Percentiles rank a stretch among this genome's conserved stretches.
These are phyloP conservation scores for Penicillium simplicissimum DNA, from an alignment of 495 filamentous ascomycete genomes.

Conservation along the genomic window DNA sequence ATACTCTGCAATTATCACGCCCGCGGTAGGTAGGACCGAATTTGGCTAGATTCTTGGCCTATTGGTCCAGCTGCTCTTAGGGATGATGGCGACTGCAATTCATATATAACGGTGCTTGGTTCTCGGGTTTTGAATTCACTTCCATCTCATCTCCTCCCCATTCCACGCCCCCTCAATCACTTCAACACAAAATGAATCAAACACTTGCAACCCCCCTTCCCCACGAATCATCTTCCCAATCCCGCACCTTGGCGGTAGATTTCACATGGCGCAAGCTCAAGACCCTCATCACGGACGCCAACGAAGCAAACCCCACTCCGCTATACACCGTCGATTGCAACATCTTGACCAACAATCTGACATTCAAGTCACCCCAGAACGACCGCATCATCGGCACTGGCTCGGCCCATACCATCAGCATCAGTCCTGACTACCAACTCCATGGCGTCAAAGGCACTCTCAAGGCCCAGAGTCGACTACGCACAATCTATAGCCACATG, in stretches of 20 bases:
- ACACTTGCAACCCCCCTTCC: constrained; percentile 1
- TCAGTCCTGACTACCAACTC: constrained; percentile 19
- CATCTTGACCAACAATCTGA: constrained; percentile 21
- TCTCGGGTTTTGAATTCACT: background rate
- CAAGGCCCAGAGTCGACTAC: constrained; percentile 21
- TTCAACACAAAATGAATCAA: background rate
- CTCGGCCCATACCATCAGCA: constrained; percentile 19
- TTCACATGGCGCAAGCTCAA: constrained; percentile 3
- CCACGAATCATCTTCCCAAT: background rate
- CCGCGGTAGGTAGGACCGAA: background rate
- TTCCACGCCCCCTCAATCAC: background rate
- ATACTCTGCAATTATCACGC: background rate
- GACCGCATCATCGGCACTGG: constrained; percentile 18
- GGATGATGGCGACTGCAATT: background rate
- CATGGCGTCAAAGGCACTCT: constrained; percentile 19
- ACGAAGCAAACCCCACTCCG: constrained; percentile 2
- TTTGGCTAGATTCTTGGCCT: background rate
- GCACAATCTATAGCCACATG: constrained; percentile 24
- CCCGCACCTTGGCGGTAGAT: constrained; percentile 5
- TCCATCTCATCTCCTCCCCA: background rate
- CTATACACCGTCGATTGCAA: constrained; percentile 10
- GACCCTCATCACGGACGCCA: constrained; percentile 2
- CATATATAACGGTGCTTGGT: background rate
- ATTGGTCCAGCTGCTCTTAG: background rate
- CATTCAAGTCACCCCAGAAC: constrained; percentile 5